Base-by-base conservation (phyloP, 768 basidiomycete genomes). In the Naganishia onofrii region DNA sequence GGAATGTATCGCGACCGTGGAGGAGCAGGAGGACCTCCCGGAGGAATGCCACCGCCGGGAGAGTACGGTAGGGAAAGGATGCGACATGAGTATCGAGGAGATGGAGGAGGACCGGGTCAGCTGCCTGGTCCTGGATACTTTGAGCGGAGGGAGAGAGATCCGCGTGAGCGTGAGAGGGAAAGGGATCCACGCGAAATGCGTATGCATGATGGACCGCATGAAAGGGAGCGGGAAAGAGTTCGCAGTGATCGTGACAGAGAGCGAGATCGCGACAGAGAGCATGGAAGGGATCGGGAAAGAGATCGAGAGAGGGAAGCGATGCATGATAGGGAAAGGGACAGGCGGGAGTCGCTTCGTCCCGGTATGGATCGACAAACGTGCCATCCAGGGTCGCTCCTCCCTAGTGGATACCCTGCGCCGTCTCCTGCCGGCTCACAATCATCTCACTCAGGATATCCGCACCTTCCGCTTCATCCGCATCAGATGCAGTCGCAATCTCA, bases 171-270 rank as follows among this genome's bases (percentile, higher is more conserved):
- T 1, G 48, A 51, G n/a, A 51, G 48, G 48, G 48, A 51, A 51
- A 51, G 48, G 48, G 48, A 51, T 51, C 55, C 55, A 1, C 55
- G 31, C 15, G 55, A 57, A 19, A 31, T 57, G 55, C 55, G 55
- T 31, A 70, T 72, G 63, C 23, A 13, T 34, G 52, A 69, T 70
- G n/a, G 66, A 70, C 32, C 74, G 56, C 55, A 70, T 60, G 68
- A 78, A 70, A 68, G 83, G 78, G 36, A 69, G 74, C 55, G 72
- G 65, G 67, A 76, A 65, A 64, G 78, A 72, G 46, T 51, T 21
- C 48, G 48, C 1, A 51, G 23, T 13, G 48, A 51, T n/a, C 48
- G 48, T 23, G 48, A n/a, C n/a, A n/a, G n/a, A n/a, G n/a, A 28
- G 21, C 60, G 31, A 3, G 65, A 52, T 15, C 65, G 65, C 9